Base-by-base conservation (phyloP, 208 protist species). In the Acanthamoeba culbertsoni region DNA sequence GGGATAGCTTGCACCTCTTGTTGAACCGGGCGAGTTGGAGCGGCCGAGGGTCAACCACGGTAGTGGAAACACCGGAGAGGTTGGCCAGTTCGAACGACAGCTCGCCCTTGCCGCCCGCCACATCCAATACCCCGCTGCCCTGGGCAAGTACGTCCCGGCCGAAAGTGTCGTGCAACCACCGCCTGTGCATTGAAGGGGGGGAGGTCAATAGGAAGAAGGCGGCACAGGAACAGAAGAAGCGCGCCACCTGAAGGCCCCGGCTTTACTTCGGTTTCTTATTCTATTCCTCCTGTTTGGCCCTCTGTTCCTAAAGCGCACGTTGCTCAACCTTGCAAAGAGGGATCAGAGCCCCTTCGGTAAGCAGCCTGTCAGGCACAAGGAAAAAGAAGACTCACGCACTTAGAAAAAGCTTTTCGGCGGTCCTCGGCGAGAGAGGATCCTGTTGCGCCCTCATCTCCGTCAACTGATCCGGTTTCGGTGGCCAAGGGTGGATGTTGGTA, bases 81-180 rank as follows among this genome's bases (percentile, higher is more conserved):
- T 88, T 88, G 45, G 51, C 79, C 45, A 88, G 79, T 45, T 88
- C 48, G 33, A 88, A 88, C 23, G 79, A 88, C 28, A 88, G 79
- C 48, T 88, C 79, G 45, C 79, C 79, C 48, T 88, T 88, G 28
- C 79, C 79, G 0, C 79, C 79, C 12, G 79, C 79, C 10, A 88
- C 33, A 33, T 88, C 79, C 79, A 88, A 31, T 7, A 88, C 28
- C 1, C 79, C 79, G 31, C 26, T 43, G 35, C 79, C 79, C 33
- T 26, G 43, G 26, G 28, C 48, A 7, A 88, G 16, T 48, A 40
- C 7, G 23, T 55, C 79, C n/a, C 42, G 48, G 0, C 46, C 42
- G 33, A 88, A 88, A 3, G 79, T 88, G n/a, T 88, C 79, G 18
- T 14, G 10, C 40, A 88, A 35, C 79, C 79, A 88, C 5, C 79